phyloP scores from a whole-genome alignment of 139 green algal genomes.

The Raphidocelis subcapitata region DNA sequence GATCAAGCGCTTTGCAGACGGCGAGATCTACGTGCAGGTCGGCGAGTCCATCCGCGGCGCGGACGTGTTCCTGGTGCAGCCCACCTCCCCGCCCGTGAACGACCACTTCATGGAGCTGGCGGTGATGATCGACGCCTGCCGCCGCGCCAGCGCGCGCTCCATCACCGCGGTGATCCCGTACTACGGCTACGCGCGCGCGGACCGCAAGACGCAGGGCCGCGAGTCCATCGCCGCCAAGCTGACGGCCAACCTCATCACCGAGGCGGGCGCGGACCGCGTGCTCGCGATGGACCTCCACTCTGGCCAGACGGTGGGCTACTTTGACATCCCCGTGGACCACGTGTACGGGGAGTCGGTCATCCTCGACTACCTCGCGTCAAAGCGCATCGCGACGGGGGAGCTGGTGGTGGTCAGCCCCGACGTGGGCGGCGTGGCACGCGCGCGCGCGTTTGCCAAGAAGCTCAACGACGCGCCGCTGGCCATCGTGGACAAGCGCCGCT shows the following conservation, averaged over 20 bases:
- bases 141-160: constrained; percentile 87
- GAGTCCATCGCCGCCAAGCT: constrained; percentile 99
- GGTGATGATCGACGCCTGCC: constrained; percentile 91
- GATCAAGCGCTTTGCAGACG: constrained; percentile 99
- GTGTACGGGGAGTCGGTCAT: constrained; percentile 91
- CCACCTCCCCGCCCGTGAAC: constrained; percentile 93
- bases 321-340: constrained; percentile 99
- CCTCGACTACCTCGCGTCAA: constrained; percentile 97
- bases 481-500: constrained; percentile 98
- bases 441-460: constrained; percentile 98
- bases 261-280: constrained; percentile 92
- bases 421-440: constrained; percentile 96
- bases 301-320: constrained; percentile 96
- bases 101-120: constrained; percentile 99
- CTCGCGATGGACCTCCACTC: constrained; percentile 96
- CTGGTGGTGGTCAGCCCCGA: constrained; percentile 98
- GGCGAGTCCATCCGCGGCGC: constrained; percentile 95
- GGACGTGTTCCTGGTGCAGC: constrained; percentile 99
- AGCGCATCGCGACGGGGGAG: constrained; percentile 90
- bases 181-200: constrained; percentile 92
- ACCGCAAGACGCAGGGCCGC: constrained; percentile 92
- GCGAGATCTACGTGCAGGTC: constrained; percentile 92
- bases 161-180: constrained; percentile 97
- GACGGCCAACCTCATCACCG: constrained; percentile 97
- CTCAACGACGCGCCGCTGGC: constrained; percentile 96